Evolutionary conservation across 345 rosid genomes (phyloP).

Genomic region (Brassica carinata): DNA sequence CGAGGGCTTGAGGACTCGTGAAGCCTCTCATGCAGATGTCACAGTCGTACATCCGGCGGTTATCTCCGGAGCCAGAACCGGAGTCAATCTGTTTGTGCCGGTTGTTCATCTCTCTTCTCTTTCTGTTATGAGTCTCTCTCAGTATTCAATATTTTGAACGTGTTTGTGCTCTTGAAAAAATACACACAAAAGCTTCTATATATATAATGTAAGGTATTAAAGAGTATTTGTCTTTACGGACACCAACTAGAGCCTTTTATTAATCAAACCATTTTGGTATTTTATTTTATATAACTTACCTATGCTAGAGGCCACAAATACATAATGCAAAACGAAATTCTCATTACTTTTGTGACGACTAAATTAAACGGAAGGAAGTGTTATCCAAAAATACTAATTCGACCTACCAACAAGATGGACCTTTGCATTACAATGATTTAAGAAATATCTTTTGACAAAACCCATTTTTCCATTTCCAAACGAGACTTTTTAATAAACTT

Average conservation of each 20-base stretch:
- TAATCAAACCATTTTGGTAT: neutral
- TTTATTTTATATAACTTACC: neutral
- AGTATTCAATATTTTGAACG: slow-evolving; percentile 17
- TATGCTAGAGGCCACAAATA: neutral
- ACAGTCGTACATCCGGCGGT: slow-evolving; percentile 63
- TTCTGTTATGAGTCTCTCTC: slow-evolving; percentile 15
- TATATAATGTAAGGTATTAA: neutral
- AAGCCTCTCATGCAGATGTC: slow-evolving; percentile 81
- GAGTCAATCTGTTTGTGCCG: slow-evolving; percentile 4
- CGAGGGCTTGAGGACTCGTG: slow-evolving; percentile 91
- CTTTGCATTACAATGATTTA: neutral
- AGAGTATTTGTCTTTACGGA: neutral
- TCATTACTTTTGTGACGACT: neutral
- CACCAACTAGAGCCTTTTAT: neutral
- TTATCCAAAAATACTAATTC: neutral
- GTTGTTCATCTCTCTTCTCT: slow-evolving; percentile 25
- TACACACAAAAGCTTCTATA: slow-evolving; percentile 13
- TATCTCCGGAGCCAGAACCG: slow-evolving; percentile 19
- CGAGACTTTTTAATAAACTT: neutral
- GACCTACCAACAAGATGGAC: neutral
- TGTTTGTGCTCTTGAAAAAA: slow-evolving; percentile 10
- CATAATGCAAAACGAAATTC: neutral
- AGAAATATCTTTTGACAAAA: neutral
- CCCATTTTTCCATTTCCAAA: neutral
- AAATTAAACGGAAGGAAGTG: neutral